These are phyloP conservation scores for Microbotryum violaceum DNA, from an alignment of 1,284 basidiomycete genomes.

Conservation along the genomic window DNA sequence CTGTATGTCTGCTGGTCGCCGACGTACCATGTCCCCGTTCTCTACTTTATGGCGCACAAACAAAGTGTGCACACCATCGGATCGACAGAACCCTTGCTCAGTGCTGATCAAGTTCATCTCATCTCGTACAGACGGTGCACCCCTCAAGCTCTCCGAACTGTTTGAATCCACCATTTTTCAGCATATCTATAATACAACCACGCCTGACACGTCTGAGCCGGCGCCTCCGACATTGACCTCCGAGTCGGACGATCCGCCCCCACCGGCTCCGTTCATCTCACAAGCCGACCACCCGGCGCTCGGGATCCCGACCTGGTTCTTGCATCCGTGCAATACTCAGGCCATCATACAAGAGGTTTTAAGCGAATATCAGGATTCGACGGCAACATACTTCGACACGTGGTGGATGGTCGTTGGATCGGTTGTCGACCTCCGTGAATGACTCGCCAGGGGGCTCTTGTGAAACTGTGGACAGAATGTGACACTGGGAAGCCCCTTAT, in stretches of 20 bases:
- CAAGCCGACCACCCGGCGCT: constrained; percentile 73
- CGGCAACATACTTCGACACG: constrained; percentile 53
- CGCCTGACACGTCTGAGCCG: constrained; percentile 33
- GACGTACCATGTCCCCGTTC: constrained; percentile 65
- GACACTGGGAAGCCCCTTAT: too few relatives aligned
- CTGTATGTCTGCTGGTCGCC: constrained; percentile 64
- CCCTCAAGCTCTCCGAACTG: constrained; percentile 53
- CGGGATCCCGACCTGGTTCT: constrained; percentile 64
- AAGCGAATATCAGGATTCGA: constrained; percentile 31
- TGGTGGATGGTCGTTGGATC: constrained; percentile 66
- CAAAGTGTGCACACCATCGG: constrained; percentile 49
- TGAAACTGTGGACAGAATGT: too few relatives aligned
- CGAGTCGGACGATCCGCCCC: background rate
- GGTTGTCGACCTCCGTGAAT: constrained; percentile 49
- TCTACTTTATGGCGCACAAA: constrained; percentile 64
- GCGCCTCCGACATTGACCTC: constrained; percentile 37
- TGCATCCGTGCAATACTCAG: constrained; percentile 71
- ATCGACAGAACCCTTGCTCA: background rate
- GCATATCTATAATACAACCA: constrained; percentile 40
- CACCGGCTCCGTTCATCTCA: constrained; percentile 57
- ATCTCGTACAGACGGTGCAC: constrained; percentile 52
- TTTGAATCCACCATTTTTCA: constrained; percentile 55
- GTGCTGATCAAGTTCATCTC: background rate
- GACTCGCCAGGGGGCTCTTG: background rate
- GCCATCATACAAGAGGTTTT: constrained; percentile 56